Percentiles rank a stretch among this genome's conserved stretches.
These are phyloP conservation scores for Lentinus polychrous DNA, from an alignment of 1,284 basidiomycete species.

Conservation along the genomic window DNA sequence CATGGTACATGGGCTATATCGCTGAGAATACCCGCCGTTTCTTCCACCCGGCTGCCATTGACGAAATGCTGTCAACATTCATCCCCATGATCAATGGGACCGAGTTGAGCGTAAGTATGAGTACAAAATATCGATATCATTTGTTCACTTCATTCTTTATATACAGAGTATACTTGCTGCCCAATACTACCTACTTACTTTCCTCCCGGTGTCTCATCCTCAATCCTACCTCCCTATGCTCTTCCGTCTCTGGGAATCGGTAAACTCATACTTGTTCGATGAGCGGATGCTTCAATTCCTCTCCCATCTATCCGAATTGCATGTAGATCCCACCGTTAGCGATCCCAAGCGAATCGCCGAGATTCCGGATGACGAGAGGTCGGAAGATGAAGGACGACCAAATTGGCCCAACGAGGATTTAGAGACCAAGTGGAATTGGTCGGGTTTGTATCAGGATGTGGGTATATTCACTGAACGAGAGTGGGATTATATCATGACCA, in stretches of 20 bases:
- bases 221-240: conserved; percentile 78
- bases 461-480: conserved; percentile 86
- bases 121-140: neutral
- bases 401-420: conserved; percentile 44
- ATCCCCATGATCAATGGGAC: conserved; percentile 73
- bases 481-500: conserved; percentile 87
- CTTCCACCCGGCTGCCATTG: conserved; percentile 85
- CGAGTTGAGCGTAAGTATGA: conserved; percentile 56
- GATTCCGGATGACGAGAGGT: conserved; percentile 66
- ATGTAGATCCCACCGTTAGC: conserved; percentile 66
- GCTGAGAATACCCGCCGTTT: conserved; percentile 80
- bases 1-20: conserved; percentile 82
- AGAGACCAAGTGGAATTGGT: conserved; percentile 43
- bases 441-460: conserved; percentile 72
- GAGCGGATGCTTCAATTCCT: conserved; percentile 76
- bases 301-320: conserved; percentile 63
- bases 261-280: conserved; percentile 82
- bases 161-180: conserved; percentile 65
- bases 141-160: conserved; percentile 9
- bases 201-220: conserved; percentile 73
- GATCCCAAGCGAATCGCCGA: conserved; percentile 57
- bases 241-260: conserved; percentile 76
- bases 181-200: conserved; percentile 78
- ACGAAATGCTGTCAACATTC: conserved; percentile 85
- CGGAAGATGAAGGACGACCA: conserved; percentile 56